phyloP scores from a whole-genome alignment of 2,329 filamentous ascomycete species.

The Pyrenochaeta sp. region DNA sequence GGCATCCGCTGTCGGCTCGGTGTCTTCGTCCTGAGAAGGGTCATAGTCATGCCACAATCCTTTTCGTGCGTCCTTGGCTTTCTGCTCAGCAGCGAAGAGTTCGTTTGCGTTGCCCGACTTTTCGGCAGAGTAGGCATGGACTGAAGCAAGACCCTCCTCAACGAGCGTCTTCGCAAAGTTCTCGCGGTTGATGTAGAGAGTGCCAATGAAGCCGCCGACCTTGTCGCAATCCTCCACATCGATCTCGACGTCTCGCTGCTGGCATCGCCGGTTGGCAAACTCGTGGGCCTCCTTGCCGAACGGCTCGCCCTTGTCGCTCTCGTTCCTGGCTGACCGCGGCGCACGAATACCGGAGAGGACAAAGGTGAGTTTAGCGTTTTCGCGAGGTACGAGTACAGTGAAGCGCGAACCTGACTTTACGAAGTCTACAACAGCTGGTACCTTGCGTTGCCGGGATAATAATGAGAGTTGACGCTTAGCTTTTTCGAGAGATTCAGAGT shows the following conservation, averaged over 20 bases:
- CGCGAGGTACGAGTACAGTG: slow-evolving; percentile 87
- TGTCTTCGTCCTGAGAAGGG: slow-evolving; percentile 80
- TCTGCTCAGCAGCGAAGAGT: slow-evolving; percentile 85
- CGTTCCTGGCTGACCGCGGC: slow-evolving; percentile 82
- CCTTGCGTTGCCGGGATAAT: slow-evolving; percentile 88
- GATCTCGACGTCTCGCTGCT: slow-evolving; percentile 95
- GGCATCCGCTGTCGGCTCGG: slow-evolving; percentile 56
- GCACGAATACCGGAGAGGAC: slow-evolving; percentile 93
- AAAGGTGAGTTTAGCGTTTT: slow-evolving; percentile 93
- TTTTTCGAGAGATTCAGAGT: slow-evolving; percentile 91
- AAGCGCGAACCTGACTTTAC: slow-evolving; percentile 97
- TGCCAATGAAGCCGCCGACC: slow-evolving; percentile 95
- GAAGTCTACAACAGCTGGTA: slow-evolving; percentile 94
- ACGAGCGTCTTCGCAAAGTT: slow-evolving; percentile 93
- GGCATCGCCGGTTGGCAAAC: slow-evolving; percentile 84
- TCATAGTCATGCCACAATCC: slow-evolving; percentile 95
- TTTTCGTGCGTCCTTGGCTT: slow-evolving; percentile 87
- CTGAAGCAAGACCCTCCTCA: slow-evolving; percentile 90
- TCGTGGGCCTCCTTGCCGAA: slow-evolving; percentile 96
- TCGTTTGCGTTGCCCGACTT: slow-evolving; percentile 90
- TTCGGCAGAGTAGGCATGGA: slow-evolving; percentile 95
- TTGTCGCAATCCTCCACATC: slow-evolving; percentile 96
- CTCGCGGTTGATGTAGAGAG: slow-evolving; percentile 91
- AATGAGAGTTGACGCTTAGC: slow-evolving; percentile 92
- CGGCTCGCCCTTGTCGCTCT: slow-evolving; percentile 84